Base-by-base conservation (phyloP, 768 basidiomycete species). In the Suillus brevipes region DNA sequence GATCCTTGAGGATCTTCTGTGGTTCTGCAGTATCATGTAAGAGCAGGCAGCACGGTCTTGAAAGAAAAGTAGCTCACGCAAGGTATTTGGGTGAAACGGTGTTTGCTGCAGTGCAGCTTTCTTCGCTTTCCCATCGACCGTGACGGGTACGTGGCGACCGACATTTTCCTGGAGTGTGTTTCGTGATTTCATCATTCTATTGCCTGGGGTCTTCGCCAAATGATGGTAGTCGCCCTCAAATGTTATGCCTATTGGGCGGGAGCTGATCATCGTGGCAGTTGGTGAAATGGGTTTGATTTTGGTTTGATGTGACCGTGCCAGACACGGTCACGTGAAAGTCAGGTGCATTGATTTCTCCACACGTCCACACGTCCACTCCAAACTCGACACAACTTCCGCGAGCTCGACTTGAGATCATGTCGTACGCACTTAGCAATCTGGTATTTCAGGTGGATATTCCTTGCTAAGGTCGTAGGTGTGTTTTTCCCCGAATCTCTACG, bases 181-280 rank as follows among this genome's bases (percentile, higher is more conserved):
- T 59, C 77, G 68, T 69, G 77, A 71, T 75, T 80, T 78, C 72
- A 73, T 76, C 38, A 79, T 74, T 13, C 70, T 78, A 40, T 82
- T 78, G n/a, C 83, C 87, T 2, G 89, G 89, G 0, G 88, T 90
- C 73, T 85, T 89, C 1, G 80, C 69, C 18, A 65, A 18, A 3
- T 67, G 49, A 31, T 55, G 68, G 64, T 70, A 71, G 52, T 72
- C 77, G 7, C 58, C 60, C 38, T 77, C 72, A 58, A 81, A 64
- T 43, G 75, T 52, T 45, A 78, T 60, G 14, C 62, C 73, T 36
- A 10, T 59, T 6, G 72, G 71, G 14, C 77, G 69, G 52, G 66
- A 65, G 60, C 70, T 70, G 58, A 76, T 72, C 75, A 76, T 76
- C 8, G 62, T 62, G 61, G 42, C 62, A 42, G 36, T 28, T 34